Percentiles rank a stretch among this genome's conserved stretches.
phyloP scores from a whole-genome alignment of 768 basidiomycete species.

The Baorangia bicolor region DNA sequence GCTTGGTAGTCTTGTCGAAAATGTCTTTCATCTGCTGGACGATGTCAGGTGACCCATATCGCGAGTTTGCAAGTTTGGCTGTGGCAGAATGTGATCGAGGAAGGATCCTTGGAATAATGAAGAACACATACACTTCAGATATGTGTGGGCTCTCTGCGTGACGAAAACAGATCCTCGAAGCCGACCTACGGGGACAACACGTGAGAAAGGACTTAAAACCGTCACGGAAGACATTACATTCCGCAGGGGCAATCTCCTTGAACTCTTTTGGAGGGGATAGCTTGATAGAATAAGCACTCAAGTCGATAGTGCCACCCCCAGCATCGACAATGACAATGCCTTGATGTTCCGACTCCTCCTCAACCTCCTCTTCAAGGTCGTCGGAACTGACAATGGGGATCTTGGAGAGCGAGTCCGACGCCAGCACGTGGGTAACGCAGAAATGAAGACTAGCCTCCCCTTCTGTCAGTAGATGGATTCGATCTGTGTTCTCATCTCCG shows the following conservation, averaged over 20 bases:
- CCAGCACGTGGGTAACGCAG: slow-evolving; percentile 44
- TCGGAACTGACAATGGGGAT: not conserved
- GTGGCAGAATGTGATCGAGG: not conserved
- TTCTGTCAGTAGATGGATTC: slow-evolving; percentile 28
- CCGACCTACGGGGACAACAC: slow-evolving; percentile 26
- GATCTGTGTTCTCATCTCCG: slow-evolving; percentile 6
- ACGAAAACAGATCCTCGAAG: slow-evolving; percentile 41
- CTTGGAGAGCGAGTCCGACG: slow-evolving; percentile 26
- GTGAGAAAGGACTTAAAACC: not conserved
- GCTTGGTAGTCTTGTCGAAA: slow-evolving; percentile 39
- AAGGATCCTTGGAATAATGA: not conserved
- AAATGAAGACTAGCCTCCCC: slow-evolving; percentile 29
- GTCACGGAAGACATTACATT: slow-evolving; percentile 17
- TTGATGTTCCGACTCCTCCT: slow-evolving; percentile 27
- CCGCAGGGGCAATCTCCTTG: slow-evolving; percentile 36
- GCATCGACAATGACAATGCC: slow-evolving; percentile 44
- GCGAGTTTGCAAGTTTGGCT: slow-evolving; percentile 33
- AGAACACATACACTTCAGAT: slow-evolving; percentile 25
- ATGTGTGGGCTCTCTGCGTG: slow-evolving; percentile 26
- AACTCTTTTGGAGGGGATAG: slow-evolving; percentile 22
- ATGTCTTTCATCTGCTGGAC: slow-evolving; percentile 31
- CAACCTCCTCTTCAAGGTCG: not conserved
- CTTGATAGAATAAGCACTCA: slow-evolving; percentile 37
- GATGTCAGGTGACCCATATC: slow-evolving; percentile 28
- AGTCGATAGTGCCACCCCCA: slow-evolving; percentile 42